These are phyloP conservation scores for Raphanus raphanistrum DNA, from an alignment of 345 rosid species.

Conservation along the genomic window DNA sequence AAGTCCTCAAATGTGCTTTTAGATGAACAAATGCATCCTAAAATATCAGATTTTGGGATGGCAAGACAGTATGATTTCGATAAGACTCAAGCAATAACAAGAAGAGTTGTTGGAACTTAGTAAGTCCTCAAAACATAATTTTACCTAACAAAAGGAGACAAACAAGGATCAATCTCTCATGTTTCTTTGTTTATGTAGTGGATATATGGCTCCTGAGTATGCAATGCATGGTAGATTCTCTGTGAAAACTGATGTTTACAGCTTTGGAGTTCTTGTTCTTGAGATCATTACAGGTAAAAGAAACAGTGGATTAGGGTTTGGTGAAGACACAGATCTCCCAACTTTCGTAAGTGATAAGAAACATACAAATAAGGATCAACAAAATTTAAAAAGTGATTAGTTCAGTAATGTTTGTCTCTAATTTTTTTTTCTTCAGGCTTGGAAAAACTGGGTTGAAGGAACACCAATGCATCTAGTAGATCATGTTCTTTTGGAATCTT, in stretches of 20 bases:
- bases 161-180: background rate
- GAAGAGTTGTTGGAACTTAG: slow-evolving; percentile 35
- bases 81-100: slow-evolving; percentile 18
- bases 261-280: slow-evolving; percentile 31
- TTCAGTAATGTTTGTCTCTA: background rate
- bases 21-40: slow-evolving; percentile 29
- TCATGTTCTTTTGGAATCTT: slow-evolving; percentile 5
- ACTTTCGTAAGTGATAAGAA: slow-evolving; percentile 27
- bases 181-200: slow-evolving; percentile 15
- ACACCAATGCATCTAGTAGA: slow-evolving; percentile 35
- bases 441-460: slow-evolving; percentile 42
- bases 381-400: background rate
- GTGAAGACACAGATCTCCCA: slow-evolving; percentile 30
- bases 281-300: slow-evolving; percentile 32
- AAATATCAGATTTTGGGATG: slow-evolving; percentile 38
- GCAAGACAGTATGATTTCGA: slow-evolving; percentile 29
- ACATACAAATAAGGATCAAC: background rate
- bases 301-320: slow-evolving; percentile 13
- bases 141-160: background rate
- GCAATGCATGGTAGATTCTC: slow-evolving; percentile 26
- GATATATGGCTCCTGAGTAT: slow-evolving; percentile 37
- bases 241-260: slow-evolving; percentile 30
- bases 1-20: slow-evolving; percentile 23
- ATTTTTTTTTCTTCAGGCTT: slow-evolving; percentile 35
- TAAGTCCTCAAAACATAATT: slow-evolving; percentile 13